These are phyloP conservation scores for Novymonas esmeraldas DNA, from an alignment of 208 protist genomes.

Conservation along the genomic window DNA sequence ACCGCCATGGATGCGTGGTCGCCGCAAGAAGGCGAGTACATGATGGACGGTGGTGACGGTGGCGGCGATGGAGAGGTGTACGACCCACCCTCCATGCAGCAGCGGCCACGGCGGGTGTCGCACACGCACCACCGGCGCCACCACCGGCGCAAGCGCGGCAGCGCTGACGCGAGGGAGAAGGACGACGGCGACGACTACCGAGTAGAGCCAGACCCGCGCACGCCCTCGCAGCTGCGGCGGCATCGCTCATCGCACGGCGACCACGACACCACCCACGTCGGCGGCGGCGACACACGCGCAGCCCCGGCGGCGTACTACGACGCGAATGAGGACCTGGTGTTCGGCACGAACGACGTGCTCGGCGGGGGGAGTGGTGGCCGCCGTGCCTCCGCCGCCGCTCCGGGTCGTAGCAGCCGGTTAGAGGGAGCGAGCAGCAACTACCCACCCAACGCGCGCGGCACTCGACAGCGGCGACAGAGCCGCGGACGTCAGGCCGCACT, in stretches of 20 bases:
- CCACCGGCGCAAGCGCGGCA: constrained; percentile 9
- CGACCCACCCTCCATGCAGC: constrained; percentile 1
- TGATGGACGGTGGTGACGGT: no score
- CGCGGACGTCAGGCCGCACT: constrained; percentile 18
- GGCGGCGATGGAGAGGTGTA: constrained; percentile 19
- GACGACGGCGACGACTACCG: constrained; percentile 19
- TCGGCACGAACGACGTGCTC: constrained; percentile 5
- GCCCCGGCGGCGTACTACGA: constrained; percentile 19
- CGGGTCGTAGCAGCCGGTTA: neutral
- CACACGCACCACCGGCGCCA: constrained; percentile 34
- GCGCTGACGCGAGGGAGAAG: constrained; percentile 1
- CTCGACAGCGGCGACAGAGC: constrained; percentile 16
- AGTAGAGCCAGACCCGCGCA: constrained; percentile 24
- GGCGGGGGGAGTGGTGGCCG: constrained; percentile 9
- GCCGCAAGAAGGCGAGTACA: constrained; percentile 17
- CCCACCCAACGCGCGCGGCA: constrained; percentile 8
- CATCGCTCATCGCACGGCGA: no score
- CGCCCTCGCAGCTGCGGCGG: constrained; percentile 1
- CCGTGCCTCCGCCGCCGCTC: constrained; percentile 8
- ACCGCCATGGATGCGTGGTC: constrained; percentile 26
- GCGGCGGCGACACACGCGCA: neutral
- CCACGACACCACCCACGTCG: constrained; percentile 7
- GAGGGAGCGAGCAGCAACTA: constrained; percentile 14
- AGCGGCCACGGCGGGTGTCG: constrained; percentile 16
- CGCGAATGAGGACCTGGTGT: constrained; percentile 23